phyloP scores from a whole-genome alignment of 495 filamentous ascomycete genomes.

The Hypoxylon intermedium region DNA sequence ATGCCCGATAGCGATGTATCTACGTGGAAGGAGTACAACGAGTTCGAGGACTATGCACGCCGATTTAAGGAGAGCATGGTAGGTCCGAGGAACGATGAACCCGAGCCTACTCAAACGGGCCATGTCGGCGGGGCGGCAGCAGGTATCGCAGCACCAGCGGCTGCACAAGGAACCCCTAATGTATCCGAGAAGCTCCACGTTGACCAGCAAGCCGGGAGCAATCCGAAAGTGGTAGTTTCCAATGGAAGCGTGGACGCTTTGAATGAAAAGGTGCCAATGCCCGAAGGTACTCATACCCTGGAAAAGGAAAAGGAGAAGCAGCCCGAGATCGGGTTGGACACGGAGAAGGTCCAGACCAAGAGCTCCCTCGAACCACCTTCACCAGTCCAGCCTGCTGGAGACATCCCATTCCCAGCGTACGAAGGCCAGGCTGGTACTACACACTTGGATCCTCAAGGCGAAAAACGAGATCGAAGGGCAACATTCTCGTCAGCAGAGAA shows the following conservation, averaged over 20 bases:
- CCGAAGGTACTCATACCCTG: constrained; percentile 6
- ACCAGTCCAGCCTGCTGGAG: constrained; percentile 35
- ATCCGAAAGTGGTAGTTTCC: constrained; percentile 45
- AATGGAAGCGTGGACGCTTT: constrained; percentile 40
- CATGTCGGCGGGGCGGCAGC: constrained; percentile 49
- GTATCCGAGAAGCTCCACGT: constrained; percentile 43
- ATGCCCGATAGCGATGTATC: constrained; percentile 95
- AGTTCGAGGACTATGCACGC: constrained; percentile 79
- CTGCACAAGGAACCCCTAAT: constrained; percentile 32
- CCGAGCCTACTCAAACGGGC: constrained; percentile 39
- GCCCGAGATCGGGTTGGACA: constrained; percentile 16
- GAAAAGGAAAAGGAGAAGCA: constrained; percentile 22
- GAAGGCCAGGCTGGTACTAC: constrained; percentile 31
- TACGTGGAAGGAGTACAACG: constrained; percentile 93
- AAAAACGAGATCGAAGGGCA: constrained; percentile 50
- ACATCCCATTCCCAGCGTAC: constrained; percentile 42
- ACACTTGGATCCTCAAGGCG: constrained; percentile 35
- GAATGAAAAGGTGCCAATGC: constrained; percentile 40
- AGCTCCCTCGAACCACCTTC: constrained; percentile 36
- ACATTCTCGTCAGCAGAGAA: constrained; percentile 55
- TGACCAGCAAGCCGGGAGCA: constrained; percentile 35
- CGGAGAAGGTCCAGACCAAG: constrained; percentile 30
- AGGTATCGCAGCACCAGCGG: constrained; percentile 27
- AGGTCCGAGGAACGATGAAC: constrained; percentile 51
- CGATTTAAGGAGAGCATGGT: constrained; percentile 74